Evolutionary conservation across 345 rosid genomes (phyloP).

Genomic region (Syzygium jambos): DNA sequence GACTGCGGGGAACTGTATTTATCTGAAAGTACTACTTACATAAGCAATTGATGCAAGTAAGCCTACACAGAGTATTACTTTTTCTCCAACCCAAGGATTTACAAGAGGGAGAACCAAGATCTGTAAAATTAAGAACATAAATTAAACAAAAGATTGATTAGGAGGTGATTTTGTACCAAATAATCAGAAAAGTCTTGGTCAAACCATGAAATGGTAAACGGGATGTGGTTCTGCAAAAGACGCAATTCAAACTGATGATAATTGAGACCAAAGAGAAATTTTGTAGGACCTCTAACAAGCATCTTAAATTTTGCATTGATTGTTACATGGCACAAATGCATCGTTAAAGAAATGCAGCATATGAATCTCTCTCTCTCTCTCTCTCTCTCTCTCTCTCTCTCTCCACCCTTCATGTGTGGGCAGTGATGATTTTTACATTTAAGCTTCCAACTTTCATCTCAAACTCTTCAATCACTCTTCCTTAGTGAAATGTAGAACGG

Average conservation of each 20-base stretch:
- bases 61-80: slow-evolving; percentile 27
- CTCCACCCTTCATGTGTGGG: not conserved
- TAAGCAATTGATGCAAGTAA: slow-evolving; percentile 45
- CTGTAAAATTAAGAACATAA: slow-evolving; percentile 7
- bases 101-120: slow-evolving; percentile 39
- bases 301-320: not conserved
- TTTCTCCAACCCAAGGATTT: slow-evolving; percentile 41
- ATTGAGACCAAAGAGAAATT: not conserved
- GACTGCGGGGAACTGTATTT: not conserved
- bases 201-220: not conserved
- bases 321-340: not conserved
- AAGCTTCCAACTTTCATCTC: not conserved
- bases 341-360: not conserved
- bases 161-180: not conserved
- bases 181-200: not conserved
- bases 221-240: not conserved
- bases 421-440: not conserved
- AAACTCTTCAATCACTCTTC: not conserved
- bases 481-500: not conserved
- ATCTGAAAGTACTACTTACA: slow-evolving; percentile 19
- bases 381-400: not conserved
- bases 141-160: not conserved
- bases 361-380: not conserved
- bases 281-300: not conserved
- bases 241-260: not conserved